Evolutionary conservation across 1,284 basidiomycete genomes (phyloP), one percentile per base, ranked within the genome.

Genomic region (Cutaneotrichosporon arboriforme): DNA sequence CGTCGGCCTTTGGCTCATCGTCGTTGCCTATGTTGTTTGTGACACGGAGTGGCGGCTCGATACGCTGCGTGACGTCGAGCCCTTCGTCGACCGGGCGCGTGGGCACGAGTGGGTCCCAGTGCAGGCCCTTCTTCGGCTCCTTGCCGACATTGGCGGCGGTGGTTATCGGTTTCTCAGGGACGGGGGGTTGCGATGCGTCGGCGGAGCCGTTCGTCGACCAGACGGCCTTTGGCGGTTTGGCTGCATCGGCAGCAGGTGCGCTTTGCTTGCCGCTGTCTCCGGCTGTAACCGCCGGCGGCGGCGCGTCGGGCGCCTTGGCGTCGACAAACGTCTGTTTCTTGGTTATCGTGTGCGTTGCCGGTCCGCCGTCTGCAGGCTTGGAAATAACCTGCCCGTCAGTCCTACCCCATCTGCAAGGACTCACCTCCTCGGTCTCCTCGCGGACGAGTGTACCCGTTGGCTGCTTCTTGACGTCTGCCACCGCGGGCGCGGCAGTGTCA

Each of bases 351-450:
- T 31, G 52, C 31, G n/a, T 39, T 3, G 23, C 33, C 18, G 33
- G 22, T n/a, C 52, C 26, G 33, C 15, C 8, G 15, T 37, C 38
- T 17, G 43, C 42, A 5, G 49, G 23, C 1, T 20, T 20, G 41
- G 21, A 18, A 52, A 64, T 58, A 41, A 40, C 34, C 45, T 46
- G 17, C 9, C n/a, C 13, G 51, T 47, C 45, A 36, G 20, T 10
- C 21, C 4, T 9, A 17, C 2, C 12, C 4, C 8, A 8, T 4
- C 13, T 10, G 12, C 7, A n/a, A 17, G 8, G 20, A 37, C 49
- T 23, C 21, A 67, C 66, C 60, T 72, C 70, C 52, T 68, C 64
- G 34, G 65, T 61, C 45, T 68, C 67, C 52, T 70, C 69, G 39
- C 65, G 49, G 22, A 70, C 58, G 17, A 67, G 45, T 17, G 64